phyloP scores from a whole-genome alignment of 2,329 filamentous ascomycete genomes.

The Colletotrichum acutatum region DNA sequence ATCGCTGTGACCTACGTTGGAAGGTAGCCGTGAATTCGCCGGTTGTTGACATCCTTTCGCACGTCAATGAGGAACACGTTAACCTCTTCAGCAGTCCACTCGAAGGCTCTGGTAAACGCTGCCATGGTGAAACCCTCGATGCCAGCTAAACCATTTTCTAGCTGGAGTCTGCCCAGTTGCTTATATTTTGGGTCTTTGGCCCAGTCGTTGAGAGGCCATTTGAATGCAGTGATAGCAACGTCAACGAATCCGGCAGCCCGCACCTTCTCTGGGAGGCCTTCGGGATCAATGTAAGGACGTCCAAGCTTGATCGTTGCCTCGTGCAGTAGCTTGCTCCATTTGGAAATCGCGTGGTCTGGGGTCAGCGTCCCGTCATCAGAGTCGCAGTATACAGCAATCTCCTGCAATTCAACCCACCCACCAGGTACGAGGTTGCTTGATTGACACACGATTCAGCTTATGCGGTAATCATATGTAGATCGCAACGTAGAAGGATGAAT shows the following conservation, averaged over 20 bases:
- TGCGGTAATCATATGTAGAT: no score
- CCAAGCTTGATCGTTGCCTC: conserved; percentile 44
- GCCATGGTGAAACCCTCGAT: conserved; percentile 44
- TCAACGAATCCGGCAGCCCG: conserved; percentile 64
- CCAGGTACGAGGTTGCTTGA: conserved; percentile 50
- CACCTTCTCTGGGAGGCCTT: conserved; percentile 39
- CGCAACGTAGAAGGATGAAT: no score
- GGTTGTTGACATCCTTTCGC: conserved; percentile 42
- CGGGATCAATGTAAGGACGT: conserved; percentile 40
- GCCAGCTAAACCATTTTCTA: conserved; percentile 45
- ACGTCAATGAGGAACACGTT: conserved; percentile 44
- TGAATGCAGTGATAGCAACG: conserved; percentile 57
- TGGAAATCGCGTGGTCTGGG: conserved; percentile 39
- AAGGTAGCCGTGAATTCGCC: conserved; percentile 45
- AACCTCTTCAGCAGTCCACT: conserved; percentile 44
- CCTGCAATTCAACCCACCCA: conserved; percentile 56
- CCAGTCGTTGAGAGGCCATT: conserved; percentile 63
- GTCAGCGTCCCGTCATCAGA: conserved; percentile 54
- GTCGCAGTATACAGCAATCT: conserved; percentile 49
- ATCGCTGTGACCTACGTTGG: conserved; percentile 39
- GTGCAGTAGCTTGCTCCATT: conserved; percentile 44
- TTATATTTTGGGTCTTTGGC: conserved; percentile 62
- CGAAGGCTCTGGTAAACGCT: conserved; percentile 43
- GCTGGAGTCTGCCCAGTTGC: conserved; percentile 53
- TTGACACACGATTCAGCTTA: no score